Percentiles rank a stretch among this genome's conserved stretches.
These are phyloP conservation scores for Lobulomyces angularis DNA, from an alignment of 192 early-diverging fungal species.

Conservation along the genomic window DNA sequence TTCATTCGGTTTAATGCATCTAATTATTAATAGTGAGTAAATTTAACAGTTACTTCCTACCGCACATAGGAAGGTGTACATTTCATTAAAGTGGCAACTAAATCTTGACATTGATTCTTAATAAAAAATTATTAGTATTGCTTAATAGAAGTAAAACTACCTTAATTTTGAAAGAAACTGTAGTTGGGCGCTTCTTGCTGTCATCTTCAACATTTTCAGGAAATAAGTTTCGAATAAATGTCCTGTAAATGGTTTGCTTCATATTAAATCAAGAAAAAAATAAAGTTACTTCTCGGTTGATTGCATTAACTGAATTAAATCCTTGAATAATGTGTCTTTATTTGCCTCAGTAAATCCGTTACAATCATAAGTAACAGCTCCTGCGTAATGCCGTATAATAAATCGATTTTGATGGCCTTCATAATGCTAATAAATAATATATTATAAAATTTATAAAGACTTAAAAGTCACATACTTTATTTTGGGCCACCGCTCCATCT, in stretches of 20 bases:
- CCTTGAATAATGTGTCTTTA: conserved; percentile 90
- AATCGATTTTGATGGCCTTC: conserved; percentile 55
- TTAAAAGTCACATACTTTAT: conserved; percentile 32
- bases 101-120: conserved; percentile 49
- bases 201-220: conserved; percentile 79
- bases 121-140: background rate
- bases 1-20: conserved; percentile 93
- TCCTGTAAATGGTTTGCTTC: conserved; percentile 41
- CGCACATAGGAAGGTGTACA: conserved; percentile 93
- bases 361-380: conserved; percentile 82
- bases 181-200: conserved; percentile 93
- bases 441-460: conserved; percentile 7
- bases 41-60: conserved; percentile 6
- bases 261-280: conserved; percentile 2
- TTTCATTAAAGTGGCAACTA: conserved; percentile 89
- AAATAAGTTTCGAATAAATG: conserved; percentile 71
- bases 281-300: conserved; percentile 36
- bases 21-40: conserved; percentile 4
- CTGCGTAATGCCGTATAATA: conserved; percentile 89
- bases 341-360: conserved; percentile 96
- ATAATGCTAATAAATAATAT: conserved; percentile 26
- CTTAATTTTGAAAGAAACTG: conserved; percentile 94
- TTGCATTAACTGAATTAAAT: conserved; percentile 79
- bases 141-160: conserved; percentile 28
- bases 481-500: conserved; percentile 22